phyloP scores from a whole-genome alignment of 1,284 basidiomycete genomes.

The Malassezia brasiliensis region DNA sequence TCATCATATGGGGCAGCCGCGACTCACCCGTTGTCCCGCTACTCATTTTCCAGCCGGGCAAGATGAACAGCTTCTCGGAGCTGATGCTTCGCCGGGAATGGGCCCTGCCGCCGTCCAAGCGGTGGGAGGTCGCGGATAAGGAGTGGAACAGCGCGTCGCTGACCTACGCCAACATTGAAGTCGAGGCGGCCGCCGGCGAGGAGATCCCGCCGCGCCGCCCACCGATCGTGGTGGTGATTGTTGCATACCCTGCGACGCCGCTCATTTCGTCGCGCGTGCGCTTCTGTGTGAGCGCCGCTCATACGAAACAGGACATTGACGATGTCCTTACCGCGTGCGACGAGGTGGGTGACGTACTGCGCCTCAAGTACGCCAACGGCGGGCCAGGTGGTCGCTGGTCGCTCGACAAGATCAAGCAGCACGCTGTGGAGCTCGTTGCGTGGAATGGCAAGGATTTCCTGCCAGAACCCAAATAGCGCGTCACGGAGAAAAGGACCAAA shows the following conservation, averaged over 20 bases:
- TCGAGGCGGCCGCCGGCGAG: conserved; percentile 24
- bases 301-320: conserved; percentile 96
- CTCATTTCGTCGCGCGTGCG: conserved; percentile 79
- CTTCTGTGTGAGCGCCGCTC: conserved; percentile 86
- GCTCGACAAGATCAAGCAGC: conserved; percentile 65
- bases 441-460: conserved; percentile 38
- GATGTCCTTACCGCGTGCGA: conserved; percentile 74
- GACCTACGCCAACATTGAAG: conserved; percentile 16
- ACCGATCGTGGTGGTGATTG: conserved; percentile 42
- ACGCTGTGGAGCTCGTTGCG: conserved; percentile 67
- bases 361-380: conserved; percentile 62
- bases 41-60: conserved; percentile 76
- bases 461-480: background rate
- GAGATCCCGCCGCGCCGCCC: conserved; percentile 26
- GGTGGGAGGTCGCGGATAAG: conserved; percentile 17
- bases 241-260: conserved; percentile 66
- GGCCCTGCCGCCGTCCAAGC: conserved; percentile 35
- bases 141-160: conserved; percentile 16
- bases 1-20: conserved; percentile 87
- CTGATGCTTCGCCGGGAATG: conserved; percentile 42
- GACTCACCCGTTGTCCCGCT: conserved; percentile 89
- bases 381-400: conserved; percentile 66
- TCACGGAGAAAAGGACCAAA: background rate
- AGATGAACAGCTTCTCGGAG: conserved; percentile 43
- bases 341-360: conserved; percentile 77